Percentiles rank a stretch among this genome's conserved stretches.
Evolutionary conservation across 108 stramenopile species (phyloP).

Genomic region (Pseudonitzschia delicatissima): DNA sequence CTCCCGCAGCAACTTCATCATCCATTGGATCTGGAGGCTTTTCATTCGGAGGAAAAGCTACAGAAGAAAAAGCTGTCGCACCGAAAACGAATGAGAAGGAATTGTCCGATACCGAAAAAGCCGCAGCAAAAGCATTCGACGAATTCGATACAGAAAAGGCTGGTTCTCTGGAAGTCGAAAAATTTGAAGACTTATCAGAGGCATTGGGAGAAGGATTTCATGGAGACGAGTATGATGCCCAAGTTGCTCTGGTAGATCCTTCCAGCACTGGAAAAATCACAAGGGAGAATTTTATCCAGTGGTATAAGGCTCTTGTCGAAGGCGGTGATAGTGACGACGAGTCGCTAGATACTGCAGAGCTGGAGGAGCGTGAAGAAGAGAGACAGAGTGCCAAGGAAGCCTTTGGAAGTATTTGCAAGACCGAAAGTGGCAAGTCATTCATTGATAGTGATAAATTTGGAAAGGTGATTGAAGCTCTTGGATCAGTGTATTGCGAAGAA

Average conservation of each 20-base stretch:
- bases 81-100: too few relatives aligned
- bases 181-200: conserved; percentile 67
- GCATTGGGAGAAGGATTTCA: conserved; percentile 83
- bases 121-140: conserved; percentile 36
- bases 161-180: conserved; percentile 40
- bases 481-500: conserved; percentile 88
- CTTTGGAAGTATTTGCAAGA: conserved; percentile 29
- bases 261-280: conserved; percentile 41
- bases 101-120: neutral
- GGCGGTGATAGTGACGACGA: conserved; percentile 35
- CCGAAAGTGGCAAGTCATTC: conserved; percentile 19
- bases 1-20: neutral
- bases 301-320: conserved; percentile 62
- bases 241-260: conserved; percentile 57
- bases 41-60: too few relatives aligned
- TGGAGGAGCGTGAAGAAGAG: conserved; percentile 69
- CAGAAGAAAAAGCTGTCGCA: too few relatives aligned
- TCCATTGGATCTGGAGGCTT: conserved; percentile 61
- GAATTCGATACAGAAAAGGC: conserved; percentile 37
- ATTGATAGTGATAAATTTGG: conserved; percentile 54
- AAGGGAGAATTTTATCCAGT: conserved; percentile 52
- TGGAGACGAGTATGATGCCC: conserved; percentile 75
- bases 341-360: conserved; percentile 44
- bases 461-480: conserved; percentile 71
- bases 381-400: conserved; percentile 44